These are phyloP conservation scores for Pestalotiopsis sp. DNA, from an alignment of 2,329 filamentous ascomycete species.

Conservation along the genomic window DNA sequence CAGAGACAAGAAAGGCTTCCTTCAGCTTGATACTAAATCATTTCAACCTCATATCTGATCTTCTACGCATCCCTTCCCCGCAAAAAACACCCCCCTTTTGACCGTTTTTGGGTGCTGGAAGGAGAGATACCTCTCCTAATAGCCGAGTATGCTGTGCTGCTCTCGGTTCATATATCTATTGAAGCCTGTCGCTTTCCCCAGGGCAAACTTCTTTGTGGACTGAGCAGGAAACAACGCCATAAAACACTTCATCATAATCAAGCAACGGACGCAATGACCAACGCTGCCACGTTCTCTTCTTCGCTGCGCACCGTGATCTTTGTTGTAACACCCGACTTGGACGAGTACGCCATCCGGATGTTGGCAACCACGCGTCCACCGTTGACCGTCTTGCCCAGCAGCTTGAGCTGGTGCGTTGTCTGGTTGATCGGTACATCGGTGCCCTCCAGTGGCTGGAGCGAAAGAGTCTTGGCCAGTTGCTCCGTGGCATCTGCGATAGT, in stretches of 20 bases:
- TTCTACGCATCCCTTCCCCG: not conserved
- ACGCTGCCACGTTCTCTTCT: conserved; percentile 84
- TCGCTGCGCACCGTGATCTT: conserved; percentile 93
- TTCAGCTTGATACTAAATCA: not conserved
- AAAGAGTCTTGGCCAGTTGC: conserved; percentile 82
- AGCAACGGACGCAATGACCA: conserved; percentile 83
- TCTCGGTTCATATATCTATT: conserved; percentile 21
- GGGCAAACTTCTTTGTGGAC: conserved; percentile 28
- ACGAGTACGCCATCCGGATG: conserved; percentile 91
- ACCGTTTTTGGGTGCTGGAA: conserved; percentile 2
- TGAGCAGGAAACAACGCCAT: conserved; percentile 30
- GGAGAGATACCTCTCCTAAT: not conserved
- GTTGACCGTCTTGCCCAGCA: conserved; percentile 92
- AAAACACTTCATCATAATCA: conserved; percentile 46
- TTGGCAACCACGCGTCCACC: conserved; percentile 87
- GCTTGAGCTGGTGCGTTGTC: conserved; percentile 90
- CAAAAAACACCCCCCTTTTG: not conserved
- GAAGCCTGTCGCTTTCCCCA: conserved; percentile 26
- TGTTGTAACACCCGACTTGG: conserved; percentile 91
- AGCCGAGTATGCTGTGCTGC: conserved; percentile 1
- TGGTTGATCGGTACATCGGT: conserved; percentile 88
- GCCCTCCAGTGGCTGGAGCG: conserved; percentile 90
- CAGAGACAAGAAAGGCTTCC: not conserved
- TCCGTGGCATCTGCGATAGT: conserved; percentile 80
- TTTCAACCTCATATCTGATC: conserved; percentile 8